phyloP scores from a whole-genome alignment of 805 yeast genomes.

The Citeromyces nyonsensis region DNA sequence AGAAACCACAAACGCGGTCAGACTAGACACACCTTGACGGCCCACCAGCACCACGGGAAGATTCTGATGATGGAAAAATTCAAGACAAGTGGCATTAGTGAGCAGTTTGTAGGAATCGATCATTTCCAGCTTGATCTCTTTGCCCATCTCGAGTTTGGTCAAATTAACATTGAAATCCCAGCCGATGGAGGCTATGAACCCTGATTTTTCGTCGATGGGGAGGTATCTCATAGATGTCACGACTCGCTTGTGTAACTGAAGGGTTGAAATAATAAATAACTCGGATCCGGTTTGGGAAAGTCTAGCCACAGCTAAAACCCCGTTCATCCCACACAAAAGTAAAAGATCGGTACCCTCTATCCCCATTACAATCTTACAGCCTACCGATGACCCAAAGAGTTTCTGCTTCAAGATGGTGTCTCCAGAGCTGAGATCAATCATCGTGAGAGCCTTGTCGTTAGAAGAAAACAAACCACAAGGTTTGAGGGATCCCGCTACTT shows the following conservation, averaged over 20 bases:
- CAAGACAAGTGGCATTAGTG: conserved; percentile 38
- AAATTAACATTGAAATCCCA: conserved; percentile 35
- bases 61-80: conserved; percentile 11
- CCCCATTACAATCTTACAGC: conserved; percentile 8
- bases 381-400: conserved; percentile 7
- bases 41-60: conserved; percentile 33
- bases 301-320: conserved; percentile 7
- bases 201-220: conserved; percentile 5
- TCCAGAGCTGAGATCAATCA: conserved; percentile 10
- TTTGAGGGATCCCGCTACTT: conserved; percentile 1
- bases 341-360: conserved; percentile 9
- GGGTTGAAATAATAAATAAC: conserved; percentile 4
- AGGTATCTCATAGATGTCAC: conserved; percentile 10
- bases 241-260: conserved; percentile 14
- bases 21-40: conserved; percentile 40
- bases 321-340: conserved; percentile 17
- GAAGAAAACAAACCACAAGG: conserved; percentile 11
- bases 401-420: conserved; percentile 4
- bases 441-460: conserved; percentile 10
- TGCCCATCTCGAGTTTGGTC: conserved; percentile 12
- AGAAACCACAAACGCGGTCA: conserved; percentile 24
- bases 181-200: conserved; percentile 37
- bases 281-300: conserved; percentile 1
- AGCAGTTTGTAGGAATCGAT: conserved; percentile 18
- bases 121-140: conserved; percentile 6